Evolutionary conservation across 1,139 yeast genomes (phyloP).

Genomic region (Hanseniaspora sp.): DNA sequence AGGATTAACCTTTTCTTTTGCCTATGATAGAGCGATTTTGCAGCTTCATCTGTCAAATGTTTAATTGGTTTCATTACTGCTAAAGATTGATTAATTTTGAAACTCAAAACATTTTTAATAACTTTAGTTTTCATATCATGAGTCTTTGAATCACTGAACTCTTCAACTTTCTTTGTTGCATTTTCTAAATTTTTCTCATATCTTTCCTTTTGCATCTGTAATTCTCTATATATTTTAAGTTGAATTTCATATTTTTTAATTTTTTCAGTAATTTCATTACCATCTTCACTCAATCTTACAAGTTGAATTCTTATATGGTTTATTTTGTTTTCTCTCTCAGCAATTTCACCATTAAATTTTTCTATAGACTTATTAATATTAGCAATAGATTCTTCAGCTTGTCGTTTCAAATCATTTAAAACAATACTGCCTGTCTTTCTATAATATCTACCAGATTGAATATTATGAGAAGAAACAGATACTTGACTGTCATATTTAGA

Average conservation of each 20-base stretch:
- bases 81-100: constrained; percentile 8
- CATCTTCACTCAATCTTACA: constrained; percentile 23
- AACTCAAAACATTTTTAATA: constrained; percentile 5
- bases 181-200: constrained; percentile 16
- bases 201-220: constrained; percentile 19
- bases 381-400: constrained; percentile 22
- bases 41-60: neutral
- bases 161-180: constrained; percentile 4
- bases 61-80: constrained; percentile 6
- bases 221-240: constrained; percentile 21
- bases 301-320: constrained; percentile 18
- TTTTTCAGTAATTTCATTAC: constrained; percentile 22
- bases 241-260: constrained; percentile 26
- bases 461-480: constrained; percentile 31
- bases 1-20: neutral
- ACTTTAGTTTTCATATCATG: constrained; percentile 15
- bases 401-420: constrained; percentile 29
- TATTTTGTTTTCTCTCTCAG: constrained; percentile 20
- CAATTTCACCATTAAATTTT: constrained; percentile 24
- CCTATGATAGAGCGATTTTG: neutral
- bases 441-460: constrained; percentile 22
- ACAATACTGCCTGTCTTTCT: constrained; percentile 40
- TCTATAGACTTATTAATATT: constrained; percentile 19
- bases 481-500: constrained; percentile 52
- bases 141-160: constrained; percentile 3